A percentile compares a stretch with the other conserved stretches of the same genome.
Evolutionary conservation across 352 stramenopile genomes (phyloP).

Genomic region (Phytopythium sindhum): DNA sequence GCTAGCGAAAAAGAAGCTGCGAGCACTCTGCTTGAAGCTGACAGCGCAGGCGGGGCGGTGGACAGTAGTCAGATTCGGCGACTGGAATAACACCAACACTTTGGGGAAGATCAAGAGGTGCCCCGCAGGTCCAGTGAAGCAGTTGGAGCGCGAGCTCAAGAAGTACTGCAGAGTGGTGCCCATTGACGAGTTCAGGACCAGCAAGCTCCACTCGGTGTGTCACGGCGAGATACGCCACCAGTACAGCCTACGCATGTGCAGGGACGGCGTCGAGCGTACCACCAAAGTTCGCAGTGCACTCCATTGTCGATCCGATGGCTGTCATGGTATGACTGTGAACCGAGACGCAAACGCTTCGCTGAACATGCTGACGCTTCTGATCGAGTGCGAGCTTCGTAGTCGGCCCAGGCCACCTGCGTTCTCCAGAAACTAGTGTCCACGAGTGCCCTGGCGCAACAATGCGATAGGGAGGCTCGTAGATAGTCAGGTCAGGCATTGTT

Average conservation of each 20-base stretch:
- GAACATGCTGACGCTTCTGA: too few species aligned
- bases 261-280: neutral
- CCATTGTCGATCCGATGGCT: too few species aligned
- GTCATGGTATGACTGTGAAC: too few species aligned
- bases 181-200: constrained; percentile 4
- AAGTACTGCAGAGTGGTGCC: neutral
- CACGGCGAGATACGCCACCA: neutral
- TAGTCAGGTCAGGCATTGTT: too few species aligned
- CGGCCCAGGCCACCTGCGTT: neutral
- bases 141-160: neutral
- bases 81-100: constrained; percentile 14
- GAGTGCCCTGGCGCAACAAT: too few species aligned
- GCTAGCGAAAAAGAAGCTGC: too few species aligned
- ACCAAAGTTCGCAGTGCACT: too few species aligned
- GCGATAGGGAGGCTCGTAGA: too few species aligned
- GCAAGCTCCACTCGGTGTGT: constrained; percentile 1
- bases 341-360: too few species aligned
- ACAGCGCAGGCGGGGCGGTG: constrained; percentile 1
- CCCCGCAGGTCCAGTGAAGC: neutral
- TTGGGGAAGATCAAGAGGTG: constrained; percentile 11
- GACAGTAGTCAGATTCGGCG: constrained; percentile 12
- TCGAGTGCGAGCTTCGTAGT: too few species aligned
- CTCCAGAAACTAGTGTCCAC: too few species aligned
- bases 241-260: constrained; percentile 1
- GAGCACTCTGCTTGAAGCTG: constrained; percentile 7